phyloP scores from a whole-genome alignment of 495 filamentous ascomycete species.

The Glonium stellatum region DNA sequence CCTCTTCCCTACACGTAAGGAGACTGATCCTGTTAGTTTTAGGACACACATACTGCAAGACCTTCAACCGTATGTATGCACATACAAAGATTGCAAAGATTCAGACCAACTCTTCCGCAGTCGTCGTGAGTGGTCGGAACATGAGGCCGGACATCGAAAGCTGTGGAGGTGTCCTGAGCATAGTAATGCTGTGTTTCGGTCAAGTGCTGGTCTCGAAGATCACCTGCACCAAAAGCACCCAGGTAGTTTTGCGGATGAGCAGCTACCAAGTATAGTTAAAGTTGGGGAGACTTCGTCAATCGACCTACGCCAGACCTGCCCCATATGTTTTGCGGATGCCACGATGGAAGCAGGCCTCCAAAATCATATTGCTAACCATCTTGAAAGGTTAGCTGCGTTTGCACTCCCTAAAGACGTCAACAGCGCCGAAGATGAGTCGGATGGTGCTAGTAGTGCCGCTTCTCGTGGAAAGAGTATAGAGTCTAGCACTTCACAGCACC shows the following conservation, averaged over 20 bases:
- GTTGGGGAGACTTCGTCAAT: slow-evolving; percentile 23
- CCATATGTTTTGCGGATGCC: slow-evolving; percentile 19
- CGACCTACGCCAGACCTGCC: slow-evolving; percentile 20
- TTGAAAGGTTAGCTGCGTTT: slow-evolving; percentile 24
- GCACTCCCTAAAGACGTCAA: slow-evolving; percentile 15
- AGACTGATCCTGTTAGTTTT: background rate
- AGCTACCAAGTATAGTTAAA: slow-evolving; percentile 22
- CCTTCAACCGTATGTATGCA: slow-evolving; percentile 27
- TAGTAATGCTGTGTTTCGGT: slow-evolving; percentile 12
- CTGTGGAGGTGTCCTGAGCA: slow-evolving; percentile 27
- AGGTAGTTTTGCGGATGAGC: slow-evolving; percentile 15
- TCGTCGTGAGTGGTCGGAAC: slow-evolving; percentile 24
- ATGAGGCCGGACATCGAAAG: slow-evolving; percentile 25
- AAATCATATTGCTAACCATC: slow-evolving; percentile 27
- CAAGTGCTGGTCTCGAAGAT: slow-evolving; percentile 11
- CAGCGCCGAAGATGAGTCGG: slow-evolving; percentile 14
- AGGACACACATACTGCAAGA: slow-evolving; percentile 23
- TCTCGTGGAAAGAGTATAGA: slow-evolving; percentile 12
- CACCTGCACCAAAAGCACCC: slow-evolving; percentile 17
- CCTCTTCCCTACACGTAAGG: background rate
- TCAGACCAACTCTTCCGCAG: slow-evolving; percentile 23
- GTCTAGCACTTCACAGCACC: slow-evolving; percentile 10
- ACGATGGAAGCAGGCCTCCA: slow-evolving; percentile 22
- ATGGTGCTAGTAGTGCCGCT: slow-evolving; percentile 18
- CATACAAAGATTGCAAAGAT: slow-evolving; percentile 17